phyloP scores from a whole-genome alignment of 176 grass and related monocot species.

The Areca catechu region DNA sequence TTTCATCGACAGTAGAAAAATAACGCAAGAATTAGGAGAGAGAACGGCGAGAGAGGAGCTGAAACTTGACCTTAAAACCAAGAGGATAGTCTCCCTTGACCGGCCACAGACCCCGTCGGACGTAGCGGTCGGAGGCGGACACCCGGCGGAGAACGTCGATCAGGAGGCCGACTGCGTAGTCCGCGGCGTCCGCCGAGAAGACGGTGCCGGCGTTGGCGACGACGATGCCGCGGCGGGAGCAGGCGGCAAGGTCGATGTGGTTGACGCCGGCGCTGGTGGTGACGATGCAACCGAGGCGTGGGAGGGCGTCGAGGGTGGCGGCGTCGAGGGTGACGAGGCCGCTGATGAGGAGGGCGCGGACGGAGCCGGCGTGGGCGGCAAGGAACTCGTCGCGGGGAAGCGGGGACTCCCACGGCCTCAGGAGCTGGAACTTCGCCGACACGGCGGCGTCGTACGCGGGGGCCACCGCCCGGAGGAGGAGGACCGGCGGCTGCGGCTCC shows the following conservation, averaged over 20 bases:
- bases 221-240: slow-evolving; percentile 18
- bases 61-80: slow-evolving; percentile 4
- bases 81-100: slow-evolving; percentile 9
- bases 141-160: slow-evolving; percentile 12
- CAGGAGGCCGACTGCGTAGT: slow-evolving; percentile 26
- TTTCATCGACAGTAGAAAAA: too few species aligned
- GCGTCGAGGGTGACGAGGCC: background rate
- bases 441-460: too few species aligned
- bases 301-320: slow-evolving; percentile 14
- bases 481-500: too few species aligned
- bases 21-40: too few species aligned
- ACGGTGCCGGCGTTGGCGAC: slow-evolving; percentile 17
- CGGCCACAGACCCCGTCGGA: slow-evolving; percentile 21
- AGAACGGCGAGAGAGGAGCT: too few species aligned
- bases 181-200: slow-evolving; percentile 20
- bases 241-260: slow-evolving; percentile 23
- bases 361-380: slow-evolving; percentile 2
- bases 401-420: too few species aligned
- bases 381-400: background rate
- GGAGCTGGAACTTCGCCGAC: too few species aligned
- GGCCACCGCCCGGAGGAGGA: too few species aligned
- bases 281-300: slow-evolving; percentile 7
- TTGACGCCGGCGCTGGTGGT: slow-evolving; percentile 25
- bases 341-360: background rate
- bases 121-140: slow-evolving; percentile 6